phyloP scores from a whole-genome alignment of 2,329 filamentous ascomycete genomes.

The Sarocladiaceae sp. region DNA sequence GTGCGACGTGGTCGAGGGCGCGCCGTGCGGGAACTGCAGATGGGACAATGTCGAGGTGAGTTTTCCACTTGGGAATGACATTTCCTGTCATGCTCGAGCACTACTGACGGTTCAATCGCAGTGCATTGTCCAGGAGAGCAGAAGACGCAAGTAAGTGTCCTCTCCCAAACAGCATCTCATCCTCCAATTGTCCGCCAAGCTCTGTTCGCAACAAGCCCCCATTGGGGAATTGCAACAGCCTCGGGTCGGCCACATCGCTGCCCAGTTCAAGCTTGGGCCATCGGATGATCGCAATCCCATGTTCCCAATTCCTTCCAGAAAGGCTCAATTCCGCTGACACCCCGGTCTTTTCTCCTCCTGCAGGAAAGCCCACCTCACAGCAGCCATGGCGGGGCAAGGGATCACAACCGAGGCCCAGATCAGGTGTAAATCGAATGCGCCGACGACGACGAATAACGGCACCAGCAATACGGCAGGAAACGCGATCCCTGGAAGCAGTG shows the following conservation, averaged over 20 bases:
- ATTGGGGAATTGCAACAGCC: no score
- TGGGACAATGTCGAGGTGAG: constrained; percentile 64
- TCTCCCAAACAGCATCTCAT: not conserved
- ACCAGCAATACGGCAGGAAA: not conserved
- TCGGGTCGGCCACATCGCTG: no score
- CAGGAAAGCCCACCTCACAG: constrained; percentile 38
- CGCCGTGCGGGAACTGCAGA: constrained; percentile 81
- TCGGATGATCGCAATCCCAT: no score
- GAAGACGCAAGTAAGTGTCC: constrained; percentile 70
- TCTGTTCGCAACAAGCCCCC: not conserved
- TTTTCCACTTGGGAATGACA: no score
- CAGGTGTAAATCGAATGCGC: constrained; percentile 12
- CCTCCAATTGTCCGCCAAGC: constrained; percentile 4
- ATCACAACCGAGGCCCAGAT: constrained; percentile 37
- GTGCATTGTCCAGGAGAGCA: constrained; percentile 73
- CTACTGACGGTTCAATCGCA: constrained; percentile 13
- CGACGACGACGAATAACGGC: constrained; percentile 2
- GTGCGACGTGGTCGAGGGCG: constrained; percentile 86
- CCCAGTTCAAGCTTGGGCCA: no score
- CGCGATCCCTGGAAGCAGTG: constrained; percentile 20
- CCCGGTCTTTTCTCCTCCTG: constrained; percentile 3
- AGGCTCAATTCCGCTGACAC: no score
- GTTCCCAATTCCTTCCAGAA: no score
- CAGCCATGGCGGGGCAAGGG: constrained; percentile 28
- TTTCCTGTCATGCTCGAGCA: not conserved